phyloP scores from a whole-genome alignment of 1,284 basidiomycete species.

The Serendipita sp. region DNA sequence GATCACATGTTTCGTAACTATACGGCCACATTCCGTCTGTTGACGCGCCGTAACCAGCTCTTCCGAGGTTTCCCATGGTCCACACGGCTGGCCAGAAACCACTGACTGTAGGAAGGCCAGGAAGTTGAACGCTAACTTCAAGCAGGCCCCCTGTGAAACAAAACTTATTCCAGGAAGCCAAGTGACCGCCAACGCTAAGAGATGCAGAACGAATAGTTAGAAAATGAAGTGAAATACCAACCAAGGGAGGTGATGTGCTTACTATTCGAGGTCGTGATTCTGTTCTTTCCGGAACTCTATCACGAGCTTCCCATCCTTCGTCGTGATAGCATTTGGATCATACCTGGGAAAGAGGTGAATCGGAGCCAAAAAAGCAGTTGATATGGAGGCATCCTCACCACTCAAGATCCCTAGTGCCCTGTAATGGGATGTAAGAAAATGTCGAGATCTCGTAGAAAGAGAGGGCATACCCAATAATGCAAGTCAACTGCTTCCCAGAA shows the following conservation, averaged over 20 bases:
- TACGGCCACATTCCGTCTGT: constrained; percentile 36
- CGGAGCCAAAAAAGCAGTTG: constrained; percentile 6
- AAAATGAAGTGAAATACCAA: constrained; percentile 28
- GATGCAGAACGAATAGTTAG: constrained; percentile 33
- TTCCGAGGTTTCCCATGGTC: constrained; percentile 25
- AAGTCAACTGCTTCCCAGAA: constrained; percentile 39
- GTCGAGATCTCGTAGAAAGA: background rate
- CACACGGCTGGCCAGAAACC: constrained; percentile 30
- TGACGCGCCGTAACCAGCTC: constrained; percentile 29
- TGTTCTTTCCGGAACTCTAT: constrained; percentile 24
- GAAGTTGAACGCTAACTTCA: constrained; percentile 28
- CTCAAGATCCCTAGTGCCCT: constrained; percentile 25
- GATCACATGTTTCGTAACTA: constrained; percentile 32
- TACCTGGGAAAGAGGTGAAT: constrained; percentile 19
- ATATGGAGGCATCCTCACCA: constrained; percentile 18
- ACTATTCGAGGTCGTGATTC: constrained; percentile 26
- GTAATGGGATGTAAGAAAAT: constrained; percentile 24
- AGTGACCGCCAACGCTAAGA: constrained; percentile 23
- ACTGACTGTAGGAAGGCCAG: constrained; percentile 24
- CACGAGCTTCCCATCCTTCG: constrained; percentile 25
- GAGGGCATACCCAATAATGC: constrained; percentile 26
- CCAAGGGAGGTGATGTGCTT: constrained; percentile 41
- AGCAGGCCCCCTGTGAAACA: constrained; percentile 40
- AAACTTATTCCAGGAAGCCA: constrained; percentile 33
- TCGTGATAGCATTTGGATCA: constrained; percentile 23